These are phyloP conservation scores for Melampsora americana DNA, from an alignment of 1,284 basidiomycete species.

Conservation along the genomic window DNA sequence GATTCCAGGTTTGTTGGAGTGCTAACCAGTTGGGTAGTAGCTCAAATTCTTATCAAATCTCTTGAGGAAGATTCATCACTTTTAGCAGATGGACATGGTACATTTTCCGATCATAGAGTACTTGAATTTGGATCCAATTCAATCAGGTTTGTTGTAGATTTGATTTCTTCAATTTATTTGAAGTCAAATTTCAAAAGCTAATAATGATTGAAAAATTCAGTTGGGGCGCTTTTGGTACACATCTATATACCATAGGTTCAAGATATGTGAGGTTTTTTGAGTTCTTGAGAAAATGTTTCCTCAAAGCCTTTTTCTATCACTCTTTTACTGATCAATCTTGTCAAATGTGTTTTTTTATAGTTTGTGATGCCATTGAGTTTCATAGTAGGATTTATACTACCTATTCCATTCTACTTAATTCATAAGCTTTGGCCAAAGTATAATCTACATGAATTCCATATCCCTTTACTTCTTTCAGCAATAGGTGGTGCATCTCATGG, in stretches of 20 bases:
- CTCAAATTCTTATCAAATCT: neutral
- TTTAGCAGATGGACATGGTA: constrained; percentile 1
- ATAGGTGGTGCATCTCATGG: neutral
- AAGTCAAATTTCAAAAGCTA: neutral
- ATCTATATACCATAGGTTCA: constrained; percentile 26
- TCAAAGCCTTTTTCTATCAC: neutral
- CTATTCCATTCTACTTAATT: constrained; percentile 26
- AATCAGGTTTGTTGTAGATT: neutral
- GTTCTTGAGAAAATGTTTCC: neutral
- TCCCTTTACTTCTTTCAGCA: neutral
- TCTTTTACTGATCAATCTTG: neutral
- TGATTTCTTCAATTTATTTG: neutral
- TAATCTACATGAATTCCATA: neutral
- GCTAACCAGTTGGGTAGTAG: neutral
- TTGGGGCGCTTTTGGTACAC: constrained; percentile 38
- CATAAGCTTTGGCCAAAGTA: constrained; percentile 27
- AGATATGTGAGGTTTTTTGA: constrained; percentile 37
- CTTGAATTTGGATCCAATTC: constrained; percentile 1
- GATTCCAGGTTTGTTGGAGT: neutral
- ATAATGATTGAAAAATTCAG: constrained; percentile 1
- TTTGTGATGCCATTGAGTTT: constrained; percentile 31
- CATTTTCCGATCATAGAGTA: neutral
- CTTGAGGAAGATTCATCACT: neutral
- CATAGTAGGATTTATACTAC: constrained; percentile 32
- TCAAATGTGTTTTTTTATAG: constrained; percentile 8